Evolutionary conservation across 495 filamentous ascomycete genomes (phyloP).

Genomic region (Hypoxylon trugodes): DNA sequence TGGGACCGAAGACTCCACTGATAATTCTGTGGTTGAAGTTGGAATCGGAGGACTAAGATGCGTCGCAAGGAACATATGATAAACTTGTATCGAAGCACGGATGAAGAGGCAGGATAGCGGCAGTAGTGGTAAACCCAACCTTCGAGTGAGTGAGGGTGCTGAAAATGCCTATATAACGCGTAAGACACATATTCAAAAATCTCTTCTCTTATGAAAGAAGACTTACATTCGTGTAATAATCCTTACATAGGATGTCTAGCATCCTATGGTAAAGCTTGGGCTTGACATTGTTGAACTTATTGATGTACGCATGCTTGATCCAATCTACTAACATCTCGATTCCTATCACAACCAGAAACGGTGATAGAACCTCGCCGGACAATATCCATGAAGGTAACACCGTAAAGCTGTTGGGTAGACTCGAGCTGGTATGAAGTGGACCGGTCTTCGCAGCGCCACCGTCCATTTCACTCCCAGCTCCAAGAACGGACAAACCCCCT

Average conservation of each 20-base stretch:
- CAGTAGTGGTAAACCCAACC: slow-evolving; percentile 90
- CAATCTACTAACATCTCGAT: slow-evolving; percentile 98
- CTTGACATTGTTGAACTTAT: slow-evolving; percentile 96
- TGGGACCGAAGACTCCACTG: slow-evolving; percentile 57
- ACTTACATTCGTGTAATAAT: slow-evolving; percentile 92
- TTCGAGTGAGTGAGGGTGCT: slow-evolving; percentile 81
- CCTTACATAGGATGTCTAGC: slow-evolving; percentile 91
- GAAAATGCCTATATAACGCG: slow-evolving; percentile 72
- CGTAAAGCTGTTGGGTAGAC: slow-evolving; percentile 86
- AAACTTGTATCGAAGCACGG: slow-evolving; percentile 91
- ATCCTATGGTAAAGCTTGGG: slow-evolving; percentile 89
- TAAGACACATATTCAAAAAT: slow-evolving; percentile 11
- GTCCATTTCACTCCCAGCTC: slow-evolving; percentile 51
- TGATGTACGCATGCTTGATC: slow-evolving; percentile 97
- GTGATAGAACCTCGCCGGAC: slow-evolving; percentile 85
- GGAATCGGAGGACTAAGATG: slow-evolving; percentile 80
- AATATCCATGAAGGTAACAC: slow-evolving; percentile 80
- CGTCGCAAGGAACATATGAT: slow-evolving; percentile 96
- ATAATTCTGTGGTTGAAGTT: slow-evolving; percentile 71
- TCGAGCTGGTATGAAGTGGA: slow-evolving; percentile 62
- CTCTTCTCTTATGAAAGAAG: background rate
- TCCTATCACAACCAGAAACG: slow-evolving; percentile 90
- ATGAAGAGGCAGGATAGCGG: slow-evolving; percentile 96
- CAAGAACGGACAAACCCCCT: slow-evolving; percentile 68
- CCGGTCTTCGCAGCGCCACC: slow-evolving; percentile 54